These are phyloP conservation scores for Colletotrichum siamense DNA, from an alignment of 2,329 filamentous ascomycete species.

Conservation along the genomic window DNA sequence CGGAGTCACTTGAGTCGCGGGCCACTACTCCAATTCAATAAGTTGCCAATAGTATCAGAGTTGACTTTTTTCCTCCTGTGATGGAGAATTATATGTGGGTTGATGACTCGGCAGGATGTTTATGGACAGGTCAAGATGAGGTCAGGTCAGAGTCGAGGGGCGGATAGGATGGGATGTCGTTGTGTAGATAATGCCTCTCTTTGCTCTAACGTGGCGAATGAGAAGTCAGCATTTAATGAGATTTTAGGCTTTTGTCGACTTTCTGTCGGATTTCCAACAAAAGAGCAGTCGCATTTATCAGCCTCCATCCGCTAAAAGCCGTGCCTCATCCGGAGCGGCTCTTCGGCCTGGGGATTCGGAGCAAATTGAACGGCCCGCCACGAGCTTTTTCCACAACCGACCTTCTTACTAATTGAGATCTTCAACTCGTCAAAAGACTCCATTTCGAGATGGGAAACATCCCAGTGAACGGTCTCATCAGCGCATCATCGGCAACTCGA, in stretches of 20 bases:
- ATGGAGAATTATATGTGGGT: neutral
- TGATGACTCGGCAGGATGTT: neutral
- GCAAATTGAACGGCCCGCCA: neutral
- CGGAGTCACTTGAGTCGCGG: neutral
- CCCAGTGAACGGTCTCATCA: neutral
- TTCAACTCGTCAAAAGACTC: neutral
- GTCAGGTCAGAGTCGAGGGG: neutral
- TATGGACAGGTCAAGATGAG: neutral
- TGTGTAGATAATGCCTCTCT: neutral
- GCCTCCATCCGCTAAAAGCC: conserved; percentile 9
- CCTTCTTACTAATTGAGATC: neutral
- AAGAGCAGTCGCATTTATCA: conserved; percentile 1
- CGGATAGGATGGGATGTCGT: neutral
- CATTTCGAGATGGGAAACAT: neutral
- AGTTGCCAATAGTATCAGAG: neutral
- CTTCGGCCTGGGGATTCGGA: neutral
- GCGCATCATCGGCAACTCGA: conserved; percentile 1
- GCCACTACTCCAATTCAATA: neutral
- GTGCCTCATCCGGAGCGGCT: neutral
- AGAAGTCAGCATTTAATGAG: neutral
- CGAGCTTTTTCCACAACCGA: neutral
- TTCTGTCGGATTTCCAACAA: neutral
- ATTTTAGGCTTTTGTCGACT: neutral
- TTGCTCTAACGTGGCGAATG: conserved; percentile 12
- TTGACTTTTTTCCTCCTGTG: neutral